These are phyloP conservation scores for Micractinium conductrix DNA, from an alignment of 139 green algal genomes.

Conservation along the genomic window DNA sequence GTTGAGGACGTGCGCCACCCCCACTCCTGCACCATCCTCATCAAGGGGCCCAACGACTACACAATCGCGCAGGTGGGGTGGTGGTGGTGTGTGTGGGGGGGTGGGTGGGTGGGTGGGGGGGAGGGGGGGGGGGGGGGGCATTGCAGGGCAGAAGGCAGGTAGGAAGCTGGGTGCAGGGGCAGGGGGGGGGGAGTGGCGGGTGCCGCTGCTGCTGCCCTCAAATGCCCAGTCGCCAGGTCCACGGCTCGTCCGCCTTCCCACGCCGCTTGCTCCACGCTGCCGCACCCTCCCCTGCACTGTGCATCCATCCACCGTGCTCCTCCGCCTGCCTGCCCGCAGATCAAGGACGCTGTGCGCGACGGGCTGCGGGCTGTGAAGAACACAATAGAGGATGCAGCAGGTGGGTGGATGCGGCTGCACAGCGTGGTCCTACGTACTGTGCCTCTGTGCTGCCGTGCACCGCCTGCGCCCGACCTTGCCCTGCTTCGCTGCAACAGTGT, in stretches of 20 bases:
- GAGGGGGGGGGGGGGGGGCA: too few species aligned
- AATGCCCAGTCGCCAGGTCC: too few species aligned
- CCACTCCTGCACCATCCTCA: slow-evolving; percentile 95
- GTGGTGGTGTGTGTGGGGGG: not conserved
- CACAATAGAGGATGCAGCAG: slow-evolving; percentile 82
- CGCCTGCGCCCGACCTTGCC: not conserved
- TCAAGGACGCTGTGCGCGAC: slow-evolving; percentile 98
- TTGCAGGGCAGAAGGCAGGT: too few species aligned
- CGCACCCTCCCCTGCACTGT: too few species aligned
- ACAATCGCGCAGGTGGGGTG: slow-evolving; percentile 86
- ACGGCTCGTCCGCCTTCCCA: too few species aligned
- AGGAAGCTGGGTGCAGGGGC: too few species aligned
- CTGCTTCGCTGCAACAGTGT: too few species aligned
- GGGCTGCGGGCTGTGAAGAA: slow-evolving; percentile 98
- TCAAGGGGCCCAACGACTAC: slow-evolving; percentile 97
- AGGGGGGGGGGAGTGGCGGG: too few species aligned
- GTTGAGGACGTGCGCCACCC: slow-evolving; percentile 94
- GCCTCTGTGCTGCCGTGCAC: not conserved
- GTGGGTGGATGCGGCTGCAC: not conserved
- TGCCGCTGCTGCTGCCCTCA: too few species aligned
- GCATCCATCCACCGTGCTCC: too few species aligned
- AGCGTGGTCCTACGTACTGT: not conserved
- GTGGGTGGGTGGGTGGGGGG: too few species aligned
- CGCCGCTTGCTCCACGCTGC: too few species aligned
- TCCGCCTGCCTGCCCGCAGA: slow-evolving; percentile 43